phyloP scores from a whole-genome alignment of 768 basidiomycete genomes.

The Cystofilobasidium macerans region DNA sequence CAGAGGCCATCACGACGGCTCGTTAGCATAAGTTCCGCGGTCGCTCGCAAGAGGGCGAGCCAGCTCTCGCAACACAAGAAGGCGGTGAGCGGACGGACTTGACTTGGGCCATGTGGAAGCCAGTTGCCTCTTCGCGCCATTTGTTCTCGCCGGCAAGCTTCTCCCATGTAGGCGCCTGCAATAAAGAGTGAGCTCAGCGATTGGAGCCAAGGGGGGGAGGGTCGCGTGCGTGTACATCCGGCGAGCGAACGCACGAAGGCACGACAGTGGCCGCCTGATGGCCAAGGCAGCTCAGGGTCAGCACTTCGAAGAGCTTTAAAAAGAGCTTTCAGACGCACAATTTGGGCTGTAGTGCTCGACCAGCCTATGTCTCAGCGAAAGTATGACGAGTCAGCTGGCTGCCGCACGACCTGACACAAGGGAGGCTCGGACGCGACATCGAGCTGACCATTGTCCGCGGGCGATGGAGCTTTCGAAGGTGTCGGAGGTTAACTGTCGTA shows the following conservation, averaged over 20 bases:
- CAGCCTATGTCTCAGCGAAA: conserved; percentile 44
- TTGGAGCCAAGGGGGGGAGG: background rate
- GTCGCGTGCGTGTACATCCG: too few relatives aligned
- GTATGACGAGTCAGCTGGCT: background rate
- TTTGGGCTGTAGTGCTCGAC: conserved; percentile 81
- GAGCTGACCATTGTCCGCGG: conserved; percentile 37
- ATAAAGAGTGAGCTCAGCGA: background rate
- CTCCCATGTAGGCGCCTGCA: conserved; percentile 59
- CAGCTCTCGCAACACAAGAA: background rate
- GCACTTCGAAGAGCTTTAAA: background rate
- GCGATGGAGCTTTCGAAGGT: conserved; percentile 34
- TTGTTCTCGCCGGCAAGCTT: conserved; percentile 45
- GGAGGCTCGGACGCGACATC: too few relatives aligned
- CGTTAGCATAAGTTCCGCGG: too few relatives aligned
- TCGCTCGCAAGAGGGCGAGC: background rate
- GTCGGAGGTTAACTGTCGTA: conserved; percentile 35
- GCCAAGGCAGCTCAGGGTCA: background rate
- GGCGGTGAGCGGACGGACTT: conserved; percentile 30
- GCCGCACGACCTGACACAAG: too few relatives aligned
- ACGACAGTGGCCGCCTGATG: conserved; percentile 52
- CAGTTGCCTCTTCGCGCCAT: conserved; percentile 41
- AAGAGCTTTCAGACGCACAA: conserved; percentile 42
- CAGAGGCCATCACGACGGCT: too few relatives aligned
- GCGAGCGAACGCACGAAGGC: conserved; percentile 45
- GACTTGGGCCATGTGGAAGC: conserved; percentile 64